phyloP scores from a whole-genome alignment of 306 rosid genomes.

The Benincasa hispida region DNA sequence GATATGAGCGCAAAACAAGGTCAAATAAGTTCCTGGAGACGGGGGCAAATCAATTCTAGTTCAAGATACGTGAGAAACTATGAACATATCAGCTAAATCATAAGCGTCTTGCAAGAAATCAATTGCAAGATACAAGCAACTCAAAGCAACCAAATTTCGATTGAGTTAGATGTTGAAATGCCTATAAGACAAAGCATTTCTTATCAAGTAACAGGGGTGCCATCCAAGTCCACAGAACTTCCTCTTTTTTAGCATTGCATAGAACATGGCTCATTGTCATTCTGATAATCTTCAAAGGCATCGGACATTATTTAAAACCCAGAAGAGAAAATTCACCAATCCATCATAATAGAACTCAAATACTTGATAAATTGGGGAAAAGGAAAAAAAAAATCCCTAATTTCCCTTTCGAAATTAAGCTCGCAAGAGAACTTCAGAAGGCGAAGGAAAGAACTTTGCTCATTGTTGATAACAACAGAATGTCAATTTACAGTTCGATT shows the following conservation, averaged over 20 bases:
- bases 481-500: neutral
- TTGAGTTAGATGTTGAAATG: neutral
- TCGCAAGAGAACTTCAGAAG: neutral
- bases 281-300: neutral
- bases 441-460: neutral
- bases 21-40: neutral
- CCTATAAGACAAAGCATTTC: neutral
- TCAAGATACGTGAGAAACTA: neutral
- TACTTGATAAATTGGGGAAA: neutral
- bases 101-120: neutral
- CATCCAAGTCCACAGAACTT: neutral
- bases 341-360: neutral
- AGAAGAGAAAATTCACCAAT: neutral
- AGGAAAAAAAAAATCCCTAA: neutral
- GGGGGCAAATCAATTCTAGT: neutral
- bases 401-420: neutral
- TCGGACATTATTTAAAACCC: neutral
- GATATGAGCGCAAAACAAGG: neutral
- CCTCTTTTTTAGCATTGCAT: too few species aligned
- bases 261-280: neutral
- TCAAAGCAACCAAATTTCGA: neutral
- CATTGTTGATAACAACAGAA: neutral
- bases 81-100: neutral
- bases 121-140: neutral
- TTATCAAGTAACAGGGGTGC: neutral